Evolutionary conservation across 768 basidiomycete genomes (phyloP), one percentile per base, ranked within the genome.

Genomic region (Mycena olivaceomarginata): DNA sequence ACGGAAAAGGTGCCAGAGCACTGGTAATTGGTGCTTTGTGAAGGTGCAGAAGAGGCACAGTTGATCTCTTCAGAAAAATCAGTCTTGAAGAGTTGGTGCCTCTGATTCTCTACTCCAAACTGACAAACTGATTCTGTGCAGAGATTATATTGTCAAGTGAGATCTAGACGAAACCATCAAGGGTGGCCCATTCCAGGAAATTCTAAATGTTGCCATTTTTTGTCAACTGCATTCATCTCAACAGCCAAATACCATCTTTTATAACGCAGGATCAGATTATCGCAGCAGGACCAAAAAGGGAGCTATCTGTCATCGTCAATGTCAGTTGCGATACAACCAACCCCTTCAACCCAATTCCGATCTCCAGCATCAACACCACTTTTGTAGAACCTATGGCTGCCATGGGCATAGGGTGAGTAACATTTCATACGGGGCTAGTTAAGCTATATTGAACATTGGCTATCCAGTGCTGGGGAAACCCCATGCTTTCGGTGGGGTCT

Each of bases 251-350:
- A 70, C 96, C 97, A 0, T 87, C 93, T n/a, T 99, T 99, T 85
- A 75, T 98, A 62, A 93, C 93, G 7, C 84, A 86, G 40, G 92
- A 95, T 53, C 92, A 92, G 74, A 94, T 98, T 78, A 85, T 85
- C 20, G 89, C 89, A 22, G 96, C 95, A 13, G 97, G 97, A 31
- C 85, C 88, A 68, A 81, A 86, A 20, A 90, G 98, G 75, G 89
- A 90, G 71, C 85, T 99, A 74, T 89, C 92, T 25, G 93, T 98
- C 41, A 93, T 99, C 63, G 98, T 99, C 31, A 98, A 99, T 81
- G 98, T 99, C 81, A 98, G 97, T 84, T 99, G 98, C 88, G 98
- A 99, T 85, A 99, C 98, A 37, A 99, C 97, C 70, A 99, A 99
- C 85, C 97, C 98, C 18, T 95, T 94, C 91, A 99, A 99, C 85